Evolutionary conservation across 257 asterid species (phyloP), one percentile per base, ranked within the genome.

Genomic region (Nicotiana obtusifolia): DNA sequence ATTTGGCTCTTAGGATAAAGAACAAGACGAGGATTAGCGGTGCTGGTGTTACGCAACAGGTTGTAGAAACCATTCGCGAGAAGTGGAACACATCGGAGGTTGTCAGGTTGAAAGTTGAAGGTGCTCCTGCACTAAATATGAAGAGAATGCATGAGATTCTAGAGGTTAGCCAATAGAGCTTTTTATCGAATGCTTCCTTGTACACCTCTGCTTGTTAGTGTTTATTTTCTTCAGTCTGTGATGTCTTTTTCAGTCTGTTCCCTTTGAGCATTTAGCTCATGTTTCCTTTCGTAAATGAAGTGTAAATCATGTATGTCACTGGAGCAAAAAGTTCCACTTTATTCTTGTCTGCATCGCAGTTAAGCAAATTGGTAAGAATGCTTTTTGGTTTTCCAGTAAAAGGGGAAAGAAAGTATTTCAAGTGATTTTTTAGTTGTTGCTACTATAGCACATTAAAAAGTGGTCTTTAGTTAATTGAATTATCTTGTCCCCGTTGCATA

Each of bases 121-220:
- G 98, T 78, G 82, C 94, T 79, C 95, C 92, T 22, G 98, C 99
- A 2, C 98, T 96, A 80, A 96, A 96, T 87, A 96, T 96, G 99
- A 96, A 79, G 85, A 87, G 97, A 17, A 83, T 93, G 89, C 98
- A 96, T 79, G 98, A 90, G 78, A 93, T 91, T 78, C 84, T 96
- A 81, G 98, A 96, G 97, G 99, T 96, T 83, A 82, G 81, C 35
- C 86, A 41, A 57, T 61, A 85, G 73, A 65, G 69, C 6, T 61
- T 37, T 49, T 82, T 65, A 47, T 62, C 15, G 11, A 0, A 10
- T 14, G 14, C 10, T 37, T 33, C 28, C 17, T 82, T 22, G 37
- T 33, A 57, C 80, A 22, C 28, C 30, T 69, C 56, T 71, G 7
- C 20, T 75, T 73, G 59, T 47, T 47, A 9, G 22, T 73, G 61